A percentile compares a stretch with the other conserved stretches of the same genome.
Evolutionary conservation across 176 grass and related monocot genomes (phyloP).

Genomic region (Oryza punctata): DNA sequence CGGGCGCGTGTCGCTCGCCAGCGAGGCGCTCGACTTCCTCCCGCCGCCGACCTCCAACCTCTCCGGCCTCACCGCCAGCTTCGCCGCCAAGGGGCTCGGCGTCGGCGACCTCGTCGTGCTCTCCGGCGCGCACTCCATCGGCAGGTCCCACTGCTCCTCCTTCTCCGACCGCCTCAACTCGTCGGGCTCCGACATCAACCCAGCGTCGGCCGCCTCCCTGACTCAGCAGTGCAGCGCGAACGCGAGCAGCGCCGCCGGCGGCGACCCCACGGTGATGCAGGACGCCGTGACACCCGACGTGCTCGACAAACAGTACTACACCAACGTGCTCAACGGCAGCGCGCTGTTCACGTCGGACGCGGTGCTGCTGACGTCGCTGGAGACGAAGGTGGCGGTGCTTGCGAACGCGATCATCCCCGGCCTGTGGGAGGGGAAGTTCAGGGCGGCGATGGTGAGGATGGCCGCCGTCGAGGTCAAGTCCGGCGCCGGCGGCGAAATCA

Average conservation of each 20-base stretch:
- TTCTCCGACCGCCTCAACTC: slow-evolving; percentile 41
- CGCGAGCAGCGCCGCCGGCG: not conserved
- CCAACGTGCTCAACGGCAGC: slow-evolving; percentile 12
- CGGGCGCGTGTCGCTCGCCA: slow-evolving; percentile 31
- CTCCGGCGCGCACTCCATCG: slow-evolving; percentile 63
- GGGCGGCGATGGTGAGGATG: slow-evolving; percentile 50
- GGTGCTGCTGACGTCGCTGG: not conserved
- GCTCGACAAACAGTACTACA: slow-evolving; percentile 59
- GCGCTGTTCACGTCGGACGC: slow-evolving; percentile 57
- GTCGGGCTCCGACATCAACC: slow-evolving; percentile 39
- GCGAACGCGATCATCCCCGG: not conserved
- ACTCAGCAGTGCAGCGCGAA: slow-evolving; percentile 21
- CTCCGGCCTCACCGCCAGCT: not conserved
- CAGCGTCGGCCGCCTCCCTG: slow-evolving; percentile 13
- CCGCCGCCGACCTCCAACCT: slow-evolving; percentile 21
- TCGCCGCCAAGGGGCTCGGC: slow-evolving; percentile 40
- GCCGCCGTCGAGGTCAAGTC: slow-evolving; percentile 22
- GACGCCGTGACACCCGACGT: slow-evolving; percentile 30
- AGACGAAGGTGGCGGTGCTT: slow-evolving; percentile 3
- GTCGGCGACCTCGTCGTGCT: slow-evolving; percentile 46
- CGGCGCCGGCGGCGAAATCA: slow-evolving; percentile 39
- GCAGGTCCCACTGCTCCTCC: slow-evolving; percentile 56
- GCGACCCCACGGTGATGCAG: slow-evolving; percentile 16
- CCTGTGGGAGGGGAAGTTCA: slow-evolving; percentile 39
- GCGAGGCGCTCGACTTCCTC: not conserved